Evolutionary conservation across 2,329 filamentous ascomycete genomes (phyloP), one percentile per base, ranked within the genome.

Genomic region (Talaromyces amestolkiae): DNA sequence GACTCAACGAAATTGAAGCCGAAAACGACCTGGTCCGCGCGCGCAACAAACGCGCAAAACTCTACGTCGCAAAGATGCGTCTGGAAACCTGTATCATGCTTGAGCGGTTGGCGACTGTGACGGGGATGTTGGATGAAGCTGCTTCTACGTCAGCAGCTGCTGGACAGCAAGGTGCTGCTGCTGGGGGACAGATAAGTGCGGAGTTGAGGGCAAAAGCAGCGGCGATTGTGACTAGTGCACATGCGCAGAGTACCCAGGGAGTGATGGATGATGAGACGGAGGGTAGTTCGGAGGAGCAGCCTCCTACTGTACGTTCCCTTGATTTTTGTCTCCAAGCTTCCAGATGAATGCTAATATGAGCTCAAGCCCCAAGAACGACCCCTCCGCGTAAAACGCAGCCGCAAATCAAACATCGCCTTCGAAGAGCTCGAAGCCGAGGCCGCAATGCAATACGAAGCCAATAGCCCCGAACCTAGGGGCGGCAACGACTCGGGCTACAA

Each of bases 11-110:
- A 77, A 92, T 98, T 72, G 93, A 98, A 77, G 89, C 92, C 67
- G 90, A 92, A 74, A 97, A 97, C 77, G 93, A 97, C 72, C 86
- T 91, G 65, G 90, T 92, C 56, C 87, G 92, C 63, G 82, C 92
- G 62, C 90, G 92, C 61, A 90, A 97, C 69, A 83, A 86, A 47
- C 90, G 93, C 58, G 87, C 96, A 68, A 89, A 91, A 77, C 89
- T 93, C 69, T 91, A 92, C 73, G 90, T 97, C 70, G 90, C 96
- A 77, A 97, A 98, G 81, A 87, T 96, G 84, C 89, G 95, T 59
- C 86, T 98, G 3, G 78, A 80, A 65, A 78, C 78, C 0, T 79
- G 77, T 65, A 79, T 80, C 64, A 72, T 80, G 45, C 76, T 80
- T 13, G 78, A 80, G 61, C 76, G 77, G 8, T 72, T 80, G 8